Conservation (phyloP, 768 basidiomycete species). For the Trametes coccinea region DNA sequence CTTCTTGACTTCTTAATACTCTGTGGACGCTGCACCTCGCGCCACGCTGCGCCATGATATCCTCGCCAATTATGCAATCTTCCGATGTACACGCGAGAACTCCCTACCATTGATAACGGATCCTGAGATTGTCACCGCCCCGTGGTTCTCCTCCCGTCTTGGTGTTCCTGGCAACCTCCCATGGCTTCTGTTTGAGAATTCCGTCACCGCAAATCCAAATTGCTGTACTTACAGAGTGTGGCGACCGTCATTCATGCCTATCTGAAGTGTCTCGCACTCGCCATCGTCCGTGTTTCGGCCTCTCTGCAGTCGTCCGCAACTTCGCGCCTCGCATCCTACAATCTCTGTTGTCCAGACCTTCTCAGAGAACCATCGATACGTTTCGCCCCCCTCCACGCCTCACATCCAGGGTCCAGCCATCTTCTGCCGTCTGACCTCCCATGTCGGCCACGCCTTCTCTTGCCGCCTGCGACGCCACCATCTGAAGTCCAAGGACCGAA, state of each 20-base stretch:
- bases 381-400: too few relatives aligned
- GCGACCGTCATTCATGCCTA: too few relatives aligned
- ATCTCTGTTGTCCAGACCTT: too few relatives aligned
- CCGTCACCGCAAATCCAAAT: not conserved
- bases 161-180: not conserved
- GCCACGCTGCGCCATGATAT: not conserved
- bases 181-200: not conserved
- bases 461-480: slow-evolving; percentile 7
- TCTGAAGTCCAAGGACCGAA: slow-evolving; percentile 7
- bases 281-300: not conserved
- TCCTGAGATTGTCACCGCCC: too few relatives aligned
- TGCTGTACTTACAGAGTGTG: too few relatives aligned
- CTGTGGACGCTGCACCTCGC: too few relatives aligned
- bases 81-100: slow-evolving; percentile 1
- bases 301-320: too few relatives aligned
- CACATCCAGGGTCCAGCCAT: too few relatives aligned
- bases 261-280: not conserved
- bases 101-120: not conserved
- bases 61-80: slow-evolving; percentile 2
- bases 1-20: too few relatives aligned
- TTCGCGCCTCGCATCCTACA: too few relatives aligned
- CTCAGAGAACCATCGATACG: too few relatives aligned
- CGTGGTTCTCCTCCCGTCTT: not conserved
- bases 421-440: not conserved
- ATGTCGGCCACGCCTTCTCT: not conserved